Evolutionary conservation across 2,329 filamentous ascomycete genomes (phyloP), one percentile per base, ranked within the genome.

Genomic region (Alternaria ventricosa): DNA sequence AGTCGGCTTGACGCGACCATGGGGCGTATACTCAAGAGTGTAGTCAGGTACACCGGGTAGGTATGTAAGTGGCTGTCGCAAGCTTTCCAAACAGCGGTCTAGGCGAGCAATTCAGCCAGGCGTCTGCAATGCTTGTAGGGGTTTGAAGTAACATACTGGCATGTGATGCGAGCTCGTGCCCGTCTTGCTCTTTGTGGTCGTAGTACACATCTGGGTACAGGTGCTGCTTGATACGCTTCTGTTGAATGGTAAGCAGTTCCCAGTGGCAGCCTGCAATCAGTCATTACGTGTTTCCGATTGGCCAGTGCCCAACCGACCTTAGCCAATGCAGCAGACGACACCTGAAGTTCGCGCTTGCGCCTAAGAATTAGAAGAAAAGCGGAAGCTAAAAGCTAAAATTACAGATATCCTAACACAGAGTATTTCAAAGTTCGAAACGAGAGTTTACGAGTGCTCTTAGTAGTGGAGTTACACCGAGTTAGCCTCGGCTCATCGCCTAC

Each of bases 401-500:
- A 13, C 3, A 30, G 27, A 20, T 22, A 33, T 28, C 47, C 30
- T 28, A 8, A 33, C 23, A 22, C 8, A 30, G 12, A 25, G n/a
- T 18, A 4, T n/a, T n/a, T 22, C 47, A 12, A 22, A 20, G 22
- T n/a, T 33, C 9, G 28, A 51, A 23, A 10, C 30, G 49, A 18
- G 30, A 23, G 28, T n/a, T 30, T 33, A 41, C 30, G 23, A 33
- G 28, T 36, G 28, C 28, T 33, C 49, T 51, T 15, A 51, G 22
- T 30, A 33, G 33, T 10, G 49, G 49, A 51, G 33, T 51, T 23
- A 23, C 49, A 53, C 30, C 49, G 49, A 53, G 13, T 53, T 60
- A 59, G 49, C 60, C 60, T 63, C 60, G 60, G 60, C 60, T 49
- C 49, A 63, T 30, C 60, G 15, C 33, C 60, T 43, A 23, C 56